Conservation (phyloP, 1,139 yeast species). For the Magnusiomyces starmeri region DNA sequence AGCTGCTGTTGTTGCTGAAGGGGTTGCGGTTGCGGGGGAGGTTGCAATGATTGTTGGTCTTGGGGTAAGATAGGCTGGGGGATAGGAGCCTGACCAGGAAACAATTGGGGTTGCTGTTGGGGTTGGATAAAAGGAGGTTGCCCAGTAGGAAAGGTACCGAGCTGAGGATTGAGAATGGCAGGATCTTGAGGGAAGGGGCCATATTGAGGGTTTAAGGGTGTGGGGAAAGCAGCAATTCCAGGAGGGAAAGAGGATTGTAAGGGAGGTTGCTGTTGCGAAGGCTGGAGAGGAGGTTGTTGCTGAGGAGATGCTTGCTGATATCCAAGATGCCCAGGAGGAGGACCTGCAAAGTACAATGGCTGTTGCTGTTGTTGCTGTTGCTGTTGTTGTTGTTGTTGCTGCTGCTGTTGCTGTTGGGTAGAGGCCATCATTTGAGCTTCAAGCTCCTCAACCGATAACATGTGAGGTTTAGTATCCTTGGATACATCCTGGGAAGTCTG, state of each 20-base stretch:
- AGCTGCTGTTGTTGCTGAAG: conserved; percentile 13
- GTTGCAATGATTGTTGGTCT: conserved; percentile 28
- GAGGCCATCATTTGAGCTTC: conserved; percentile 59
- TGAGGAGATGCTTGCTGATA: conserved; percentile 2
- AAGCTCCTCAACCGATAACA: conserved; percentile 65
- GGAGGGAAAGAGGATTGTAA: conserved; percentile 6
- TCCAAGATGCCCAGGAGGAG: conserved; percentile 9
- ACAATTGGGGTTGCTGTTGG: conserved; percentile 37
- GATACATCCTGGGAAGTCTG: conserved; percentile 16
- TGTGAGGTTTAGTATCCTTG: conserved; percentile 22
- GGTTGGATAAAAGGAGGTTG: conserved; percentile 24
- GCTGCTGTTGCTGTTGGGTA: conserved; percentile 25
- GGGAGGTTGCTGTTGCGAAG: conserved; percentile 1
- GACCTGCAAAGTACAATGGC: neutral
- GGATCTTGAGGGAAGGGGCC: conserved; percentile 24
- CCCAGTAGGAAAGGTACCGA: conserved; percentile 23
- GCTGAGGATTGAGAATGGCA: conserved; percentile 18
- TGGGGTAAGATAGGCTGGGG: conserved; percentile 28
- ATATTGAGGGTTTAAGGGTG: conserved; percentile 7
- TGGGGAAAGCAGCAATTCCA: conserved; percentile 12
- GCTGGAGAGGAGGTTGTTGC: conserved; percentile 4
- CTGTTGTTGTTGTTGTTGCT: conserved; percentile 20
- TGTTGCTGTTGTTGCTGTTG: conserved; percentile 17
- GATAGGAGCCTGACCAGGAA: conserved; percentile 25
- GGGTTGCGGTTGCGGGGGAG: conserved; percentile 20